These are phyloP conservation scores for Marasmius sp. DNA, from an alignment of 1,284 basidiomycete species.

Conservation along the genomic window DNA sequence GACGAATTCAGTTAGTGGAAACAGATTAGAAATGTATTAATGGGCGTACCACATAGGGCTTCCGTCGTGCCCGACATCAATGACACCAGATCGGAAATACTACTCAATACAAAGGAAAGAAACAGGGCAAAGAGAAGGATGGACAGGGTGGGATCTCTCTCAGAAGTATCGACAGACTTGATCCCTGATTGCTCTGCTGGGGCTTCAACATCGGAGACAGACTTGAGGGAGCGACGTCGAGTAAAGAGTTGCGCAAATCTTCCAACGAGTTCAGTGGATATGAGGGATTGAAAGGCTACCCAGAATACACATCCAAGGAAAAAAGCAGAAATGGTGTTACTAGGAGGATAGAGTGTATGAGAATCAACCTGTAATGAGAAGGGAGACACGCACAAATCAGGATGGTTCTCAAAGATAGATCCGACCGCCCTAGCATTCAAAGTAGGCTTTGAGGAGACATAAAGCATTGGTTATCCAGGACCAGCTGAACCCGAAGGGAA, in stretches of 20 bases:
- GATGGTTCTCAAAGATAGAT: neutral
- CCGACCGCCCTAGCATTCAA: neutral
- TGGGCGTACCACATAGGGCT: neutral
- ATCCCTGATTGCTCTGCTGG: neutral
- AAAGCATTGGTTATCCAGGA: neutral
- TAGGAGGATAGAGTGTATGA: neutral
- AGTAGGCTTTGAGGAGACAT: neutral
- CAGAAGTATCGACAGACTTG: neutral
- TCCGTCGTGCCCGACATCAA: neutral
- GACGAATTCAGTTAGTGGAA: neutral
- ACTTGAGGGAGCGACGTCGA: neutral
- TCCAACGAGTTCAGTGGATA: neutral
- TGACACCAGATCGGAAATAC: neutral
- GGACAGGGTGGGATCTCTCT: neutral
- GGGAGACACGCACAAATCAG: neutral
- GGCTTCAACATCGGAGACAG: neutral
- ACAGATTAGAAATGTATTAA: neutral
- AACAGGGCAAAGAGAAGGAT: conserved; percentile 1
- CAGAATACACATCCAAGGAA: neutral
- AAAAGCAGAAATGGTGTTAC: neutral
- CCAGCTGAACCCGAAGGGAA: neutral
- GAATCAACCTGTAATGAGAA: neutral
- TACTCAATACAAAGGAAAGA: neutral
- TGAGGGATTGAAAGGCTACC: neutral
- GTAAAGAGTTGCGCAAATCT: neutral